Evolutionary conservation across 148 eudicot species (phyloP), one percentile per base, ranked within the genome.

Genomic region (Gaultheria prostrata): DNA sequence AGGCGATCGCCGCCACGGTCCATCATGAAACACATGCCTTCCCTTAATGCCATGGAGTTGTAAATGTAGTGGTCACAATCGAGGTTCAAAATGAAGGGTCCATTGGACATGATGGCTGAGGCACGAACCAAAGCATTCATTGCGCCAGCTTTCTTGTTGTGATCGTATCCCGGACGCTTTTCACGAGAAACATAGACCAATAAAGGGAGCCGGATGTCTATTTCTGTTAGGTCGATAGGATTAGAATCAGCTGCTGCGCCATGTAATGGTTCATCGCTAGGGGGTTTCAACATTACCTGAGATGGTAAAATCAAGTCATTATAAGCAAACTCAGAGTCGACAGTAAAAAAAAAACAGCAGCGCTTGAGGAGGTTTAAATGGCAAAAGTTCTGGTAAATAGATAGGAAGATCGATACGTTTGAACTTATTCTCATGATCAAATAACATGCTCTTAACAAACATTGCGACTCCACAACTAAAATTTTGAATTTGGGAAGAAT

Each of bases 21-120:
- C 98, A 96, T 91, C 98, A 96, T 96, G 86, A 93, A 95, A 81
- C 98, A 95, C 98, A 95, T 95, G 28, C 98, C 98, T 88, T 95
- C 98, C 83, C 98, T 85, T 15, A 96, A 86, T 54, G 98, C 98
- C 85, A 89, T 81, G 11, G 95, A 96, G 82, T 96, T 96, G 90
- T 94, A 96, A 65, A 96, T 92, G 88, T 96, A 96, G 80, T 96
- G 98, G 48, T 96, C 98, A 83, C 98, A 95, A 83, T 95, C 98
- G 1, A 95, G 91, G 67, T 95, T 95, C 54, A 95, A 93, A 73
- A 96, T 96, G 84, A 96, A 96, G 71, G 98, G 93, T 4, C 98
- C 98, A 24, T 96, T 96, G 39, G 98, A 96, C 98, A 96, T 91
- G 89, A 96, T 86, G 49, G 98, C 98, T 0, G 98, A 96, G 54